Conservation (phyloP, 2,329 filamentous ascomycete genomes). For the Hypoxylon sp. region DNA sequence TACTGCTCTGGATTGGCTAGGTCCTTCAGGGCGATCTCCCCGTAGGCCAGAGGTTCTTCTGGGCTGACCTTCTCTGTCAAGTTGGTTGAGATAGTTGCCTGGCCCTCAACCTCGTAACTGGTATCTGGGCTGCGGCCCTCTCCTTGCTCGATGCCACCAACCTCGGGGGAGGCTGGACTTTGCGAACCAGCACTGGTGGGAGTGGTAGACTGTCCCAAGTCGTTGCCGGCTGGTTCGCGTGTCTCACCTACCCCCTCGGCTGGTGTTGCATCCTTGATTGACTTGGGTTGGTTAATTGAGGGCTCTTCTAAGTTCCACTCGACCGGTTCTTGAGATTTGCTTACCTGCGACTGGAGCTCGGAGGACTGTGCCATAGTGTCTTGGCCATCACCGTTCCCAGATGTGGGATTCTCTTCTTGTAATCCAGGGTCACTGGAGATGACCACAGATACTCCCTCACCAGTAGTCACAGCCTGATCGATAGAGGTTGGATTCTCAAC, state of each 20-base stretch:
- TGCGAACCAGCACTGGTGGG: not conserved
- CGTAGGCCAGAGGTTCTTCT: conserved; percentile 2
- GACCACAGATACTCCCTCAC: not conserved
- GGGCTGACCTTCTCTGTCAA: not conserved
- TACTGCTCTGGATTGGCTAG: conserved; percentile 39
- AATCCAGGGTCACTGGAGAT: not conserved
- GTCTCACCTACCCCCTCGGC: not conserved
- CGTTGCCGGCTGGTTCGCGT: not conserved
- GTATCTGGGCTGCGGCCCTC: not conserved
- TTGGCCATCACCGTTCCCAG: not conserved
- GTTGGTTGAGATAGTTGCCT: not conserved
- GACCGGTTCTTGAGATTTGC: not conserved
- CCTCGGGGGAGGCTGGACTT: not conserved
- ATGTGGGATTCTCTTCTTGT: not conserved
- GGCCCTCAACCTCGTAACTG: not conserved
- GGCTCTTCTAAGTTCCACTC: not conserved
- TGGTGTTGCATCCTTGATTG: not conserved
- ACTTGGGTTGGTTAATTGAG: not conserved
- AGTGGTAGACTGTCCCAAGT: not conserved
- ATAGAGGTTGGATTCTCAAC: not conserved
- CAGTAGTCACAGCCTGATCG: not conserved
- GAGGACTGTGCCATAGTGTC: not conserved
- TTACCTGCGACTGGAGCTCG: not conserved
- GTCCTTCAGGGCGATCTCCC: conserved; percentile 19
- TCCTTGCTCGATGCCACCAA: not conserved